Conservation (phyloP, 805 yeast genomes). For the Wickerhamomyces kurtzmanii region DNA sequence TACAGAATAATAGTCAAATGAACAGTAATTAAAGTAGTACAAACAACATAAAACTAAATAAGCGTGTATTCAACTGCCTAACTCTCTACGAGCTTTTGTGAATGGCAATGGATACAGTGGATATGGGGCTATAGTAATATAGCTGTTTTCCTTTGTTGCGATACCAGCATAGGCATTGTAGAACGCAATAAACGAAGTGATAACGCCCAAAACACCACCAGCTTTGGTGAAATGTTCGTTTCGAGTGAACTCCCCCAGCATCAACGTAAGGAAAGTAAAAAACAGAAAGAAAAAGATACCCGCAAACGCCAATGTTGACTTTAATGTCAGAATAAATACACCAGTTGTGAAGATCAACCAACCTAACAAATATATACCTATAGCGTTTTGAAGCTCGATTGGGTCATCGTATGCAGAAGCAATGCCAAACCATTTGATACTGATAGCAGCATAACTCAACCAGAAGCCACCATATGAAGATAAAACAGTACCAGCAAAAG, state of each 20-base stretch:
- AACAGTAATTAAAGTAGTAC: no score
- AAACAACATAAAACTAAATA: no score
- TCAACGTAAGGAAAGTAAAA: slow-evolving; percentile 35
- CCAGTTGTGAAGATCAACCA: slow-evolving; percentile 47
- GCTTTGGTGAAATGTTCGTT: slow-evolving; percentile 29
- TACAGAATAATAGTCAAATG: no score
- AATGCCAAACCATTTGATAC: slow-evolving; percentile 43
- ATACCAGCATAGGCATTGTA: slow-evolving; percentile 66
- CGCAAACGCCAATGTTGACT: slow-evolving; percentile 38
- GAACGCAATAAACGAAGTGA: slow-evolving; percentile 56
- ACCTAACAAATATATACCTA: slow-evolving; percentile 42
- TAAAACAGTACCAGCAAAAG: slow-evolving; percentile 48
- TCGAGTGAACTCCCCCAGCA: slow-evolving; percentile 34
- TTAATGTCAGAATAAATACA: slow-evolving; percentile 33
- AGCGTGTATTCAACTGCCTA: no score
- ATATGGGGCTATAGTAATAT: no score
- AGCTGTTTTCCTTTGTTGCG: slow-evolving; percentile 56
- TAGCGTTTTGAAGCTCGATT: slow-evolving; percentile 30
- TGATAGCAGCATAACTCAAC: slow-evolving; percentile 56
- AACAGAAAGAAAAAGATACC: slow-evolving; percentile 34
- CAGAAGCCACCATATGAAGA: slow-evolving; percentile 46
- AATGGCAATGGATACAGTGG: no score
- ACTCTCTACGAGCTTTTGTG: no score
- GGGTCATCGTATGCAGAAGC: slow-evolving; percentile 27
- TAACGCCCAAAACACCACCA: slow-evolving; percentile 57